Base-by-base conservation (phyloP, 2,329 filamentous ascomycete genomes). In the Harringtonia aguacate region DNA sequence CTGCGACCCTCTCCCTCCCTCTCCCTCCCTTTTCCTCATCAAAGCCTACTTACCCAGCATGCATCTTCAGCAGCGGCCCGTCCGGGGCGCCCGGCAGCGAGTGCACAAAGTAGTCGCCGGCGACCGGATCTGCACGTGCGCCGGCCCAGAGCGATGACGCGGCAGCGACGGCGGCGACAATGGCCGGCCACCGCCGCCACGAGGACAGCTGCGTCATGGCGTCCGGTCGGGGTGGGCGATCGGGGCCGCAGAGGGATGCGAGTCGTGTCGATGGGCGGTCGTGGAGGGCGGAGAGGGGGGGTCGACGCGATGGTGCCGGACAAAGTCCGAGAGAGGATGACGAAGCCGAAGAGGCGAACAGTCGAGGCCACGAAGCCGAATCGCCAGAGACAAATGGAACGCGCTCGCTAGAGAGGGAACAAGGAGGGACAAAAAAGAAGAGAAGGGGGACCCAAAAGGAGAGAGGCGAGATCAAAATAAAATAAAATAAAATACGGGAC, bases 101-200 rank as follows among this genome's bases (percentile, higher is more conserved):
- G 55, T 79, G 80, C 43, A 98, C 84, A 66, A 83, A 97, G 64
- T 95, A 98, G 62, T 98, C 89, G 28, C 82, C 86, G 38, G 86
- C 82, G 3, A 74, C 72, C 59, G 65, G 54, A 65, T 72, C 56
- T 45, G 56, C 53, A 50, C 56, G 56, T 46, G 66, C 54, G 21
- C 59, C 50, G 20, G 66, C 60, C 55, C 67, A 68, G 15, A 50
- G 10, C 0, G 41, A 44, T 44, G 68, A 61, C 31, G 77, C 53
- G 34, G 67, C 64, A 36, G 72, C 59, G 18, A 51, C 52, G 43
- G 54, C 43, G 31, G 56, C 40, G 41, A 54, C 46, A 15, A 54
- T 46, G 28, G 57, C 46, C 46, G 45, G 43, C 45, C 53, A 53
- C 44, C 58, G 49, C 46, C 37, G 55, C 49, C 53, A 56, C 44